phyloP scores from a whole-genome alignment of 2,329 filamentous ascomycete species.

The Trichoderma polysporum region DNA sequence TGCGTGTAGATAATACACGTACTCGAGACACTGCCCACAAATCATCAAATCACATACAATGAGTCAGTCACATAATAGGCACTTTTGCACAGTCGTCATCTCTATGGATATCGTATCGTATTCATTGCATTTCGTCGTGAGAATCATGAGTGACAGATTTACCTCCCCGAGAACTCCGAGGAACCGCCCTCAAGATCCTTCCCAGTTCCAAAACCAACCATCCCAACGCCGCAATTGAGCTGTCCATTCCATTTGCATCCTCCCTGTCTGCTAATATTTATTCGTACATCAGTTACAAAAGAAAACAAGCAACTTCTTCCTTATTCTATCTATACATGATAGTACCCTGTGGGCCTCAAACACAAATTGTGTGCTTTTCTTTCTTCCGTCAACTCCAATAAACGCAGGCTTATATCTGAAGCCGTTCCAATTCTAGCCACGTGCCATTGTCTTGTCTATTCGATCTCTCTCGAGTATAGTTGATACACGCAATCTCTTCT shows the following conservation, averaged over 20 bases:
- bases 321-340: constrained; percentile 20
- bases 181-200: constrained; percentile 27
- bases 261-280: constrained; percentile 24
- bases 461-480: constrained; percentile 30
- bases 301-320: constrained; percentile 21
- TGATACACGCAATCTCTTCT: constrained; percentile 33
- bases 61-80: background rate
- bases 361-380: background rate
- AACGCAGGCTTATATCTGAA: background rate
- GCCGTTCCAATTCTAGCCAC: constrained; percentile 28
- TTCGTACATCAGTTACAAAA: constrained; percentile 27
- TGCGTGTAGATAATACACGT: too few relatives aligned
- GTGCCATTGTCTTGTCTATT: constrained; percentile 32
- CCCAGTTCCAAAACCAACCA: constrained; percentile 22
- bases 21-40: background rate
- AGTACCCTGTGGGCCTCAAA: background rate
- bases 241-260: constrained; percentile 13
- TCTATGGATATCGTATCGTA: constrained; percentile 26
- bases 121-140: constrained; percentile 35
- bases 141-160: constrained; percentile 29
- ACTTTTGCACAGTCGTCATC: background rate
- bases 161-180: constrained; percentile 25
- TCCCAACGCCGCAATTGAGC: constrained; percentile 21
- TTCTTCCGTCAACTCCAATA: background rate
- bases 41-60: background rate